Base-by-base conservation (phyloP, 208 protist genomes). In the Leishmania aethiopica region DNA sequence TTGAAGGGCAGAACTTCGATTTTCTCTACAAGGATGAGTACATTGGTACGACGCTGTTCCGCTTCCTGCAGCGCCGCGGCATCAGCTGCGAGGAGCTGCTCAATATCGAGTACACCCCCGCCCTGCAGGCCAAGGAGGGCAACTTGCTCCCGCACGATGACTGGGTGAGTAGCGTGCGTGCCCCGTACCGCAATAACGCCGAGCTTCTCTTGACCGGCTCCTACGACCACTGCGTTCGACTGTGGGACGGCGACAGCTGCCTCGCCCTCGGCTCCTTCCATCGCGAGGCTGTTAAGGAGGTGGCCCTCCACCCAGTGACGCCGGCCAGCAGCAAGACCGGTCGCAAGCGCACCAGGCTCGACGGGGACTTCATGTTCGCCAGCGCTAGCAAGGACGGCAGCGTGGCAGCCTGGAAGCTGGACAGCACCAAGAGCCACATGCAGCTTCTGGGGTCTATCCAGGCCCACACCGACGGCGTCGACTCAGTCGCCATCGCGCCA, bases 51-150 rank as follows among this genome's bases (percentile, higher is more conserved):
- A 93, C 92, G 13, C 83, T 97, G 53, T 85, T 89, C 37, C 92
- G 93, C 64, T 97, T 97, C 74, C 83, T 97, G 45, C 78, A 83
- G 74, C 85, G 90, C 40, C 85, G 91, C 71, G 89, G 87, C 32
- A 87, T 96, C 80, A 95, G 92, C 83, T 88, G 88, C 37, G 94
- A 97, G 86, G 92, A 93, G 73, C 78, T 96, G 55, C 89, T 97
- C 19, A 90, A 90, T 77, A 89, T 97, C 64, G 94, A 97, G 88
- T 97, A 97, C 83, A 97, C 91, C 0, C 94, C 94, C 8, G 88
- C 92, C 1, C 79, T 97, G 59, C 88, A 93, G 82, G 90, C 91
- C 1, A 92, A 95, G 77, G 94, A 97, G 75, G 91, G 94, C n/a
- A 84, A 88, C 25, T 85, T 95, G 51, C 87, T 96, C 35, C 94